Base-by-base conservation (phyloP, 345 rosid genomes). In the Eucalyptus cloeziana region DNA sequence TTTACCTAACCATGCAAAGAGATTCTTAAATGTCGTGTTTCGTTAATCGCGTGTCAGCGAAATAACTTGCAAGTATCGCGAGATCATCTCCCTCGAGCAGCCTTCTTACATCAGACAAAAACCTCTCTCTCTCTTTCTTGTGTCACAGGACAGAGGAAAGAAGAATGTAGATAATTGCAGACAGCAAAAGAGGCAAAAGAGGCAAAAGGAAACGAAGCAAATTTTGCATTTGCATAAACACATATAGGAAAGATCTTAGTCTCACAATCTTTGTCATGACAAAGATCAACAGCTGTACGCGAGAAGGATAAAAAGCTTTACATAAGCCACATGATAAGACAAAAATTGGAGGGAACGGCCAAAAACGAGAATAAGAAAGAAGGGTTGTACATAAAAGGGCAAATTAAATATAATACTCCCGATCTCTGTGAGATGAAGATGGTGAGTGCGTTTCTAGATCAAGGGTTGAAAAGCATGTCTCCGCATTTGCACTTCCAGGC, bases 401-500 rank as follows among this genome's bases (percentile, higher is more conserved):
- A 33, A 86, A 43, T 51, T 31, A 43, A 86, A 86, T 52, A 51
- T 51, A 11, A 10, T 50, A n/a, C 25, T 50, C 45, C 43, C 31
- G 44, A 52, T 51, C 56, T 31, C 14, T 25, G 87, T 86, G 40
- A 31, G 87, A 86, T 33, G 64, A 86, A 86, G 62, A 51, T 17
- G 45, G 45, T 4, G 45, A 86, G 30, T 21, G 10, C 43, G 40
- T 86, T 10, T n/a, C 30, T 85, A 44, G 86, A 89, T 94, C 91
- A 95, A 58, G 97, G 96, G 87, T 93, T 92, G 91, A 93, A 91
- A 51, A 93, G 87, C 87, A 89, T n/a, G 91, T 94, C 92, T 44
- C 96, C 97, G 49, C 97, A 95, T 90, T 94, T 95, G 94, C 97
- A 95, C 85, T 94, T 95, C 97, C 97, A 95, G 69, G 96, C 91